These are phyloP conservation scores for Dryadomyces quercivorus DNA, from an alignment of 2,329 filamentous ascomycete species.

Conservation along the genomic window DNA sequence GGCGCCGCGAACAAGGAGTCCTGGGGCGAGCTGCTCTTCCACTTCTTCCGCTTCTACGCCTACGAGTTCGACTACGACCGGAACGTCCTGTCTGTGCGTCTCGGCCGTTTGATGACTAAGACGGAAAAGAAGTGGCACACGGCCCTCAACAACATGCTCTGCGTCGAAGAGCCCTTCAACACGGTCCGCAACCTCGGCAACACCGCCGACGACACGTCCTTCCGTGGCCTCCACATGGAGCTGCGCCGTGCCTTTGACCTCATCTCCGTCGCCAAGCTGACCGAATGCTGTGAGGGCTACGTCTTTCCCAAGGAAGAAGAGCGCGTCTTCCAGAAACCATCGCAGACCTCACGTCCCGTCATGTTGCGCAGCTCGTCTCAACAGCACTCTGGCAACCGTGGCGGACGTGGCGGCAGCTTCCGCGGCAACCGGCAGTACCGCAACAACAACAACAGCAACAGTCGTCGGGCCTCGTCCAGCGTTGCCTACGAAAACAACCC, in stretches of 20 bases:
- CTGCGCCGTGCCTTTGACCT: slow-evolving; percentile 78
- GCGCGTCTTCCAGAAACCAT: slow-evolving; percentile 44
- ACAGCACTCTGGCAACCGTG: slow-evolving; percentile 33
- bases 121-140: slow-evolving; percentile 82
- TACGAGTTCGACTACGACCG: slow-evolving; percentile 87
- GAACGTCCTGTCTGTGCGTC: slow-evolving; percentile 70
- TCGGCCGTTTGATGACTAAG: slow-evolving; percentile 68
- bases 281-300: slow-evolving; percentile 77
- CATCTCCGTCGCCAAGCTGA: slow-evolving; percentile 65
- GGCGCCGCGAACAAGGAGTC: slow-evolving; percentile 72
- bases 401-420: slow-evolving; percentile 35
- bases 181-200: slow-evolving; percentile 81
- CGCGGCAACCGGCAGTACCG: slow-evolving; percentile 35
- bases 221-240: slow-evolving; percentile 81
- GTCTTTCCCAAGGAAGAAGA: slow-evolving; percentile 78
- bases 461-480: slow-evolving; percentile 39
- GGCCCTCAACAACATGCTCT: slow-evolving; percentile 68
- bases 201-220: slow-evolving; percentile 90
- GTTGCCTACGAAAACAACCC: slow-evolving; percentile 37
- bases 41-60: slow-evolving; percentile 91
- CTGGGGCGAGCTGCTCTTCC: slow-evolving; percentile 76
- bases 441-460: slow-evolving; percentile 32
- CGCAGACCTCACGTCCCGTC: slow-evolving; percentile 40
- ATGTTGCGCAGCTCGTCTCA: slow-evolving; percentile 50
- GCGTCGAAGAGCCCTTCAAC: slow-evolving; percentile 96